These are phyloP conservation scores for Russula sp. DNA, from an alignment of 768 basidiomycete species.

Conservation along the genomic window DNA sequence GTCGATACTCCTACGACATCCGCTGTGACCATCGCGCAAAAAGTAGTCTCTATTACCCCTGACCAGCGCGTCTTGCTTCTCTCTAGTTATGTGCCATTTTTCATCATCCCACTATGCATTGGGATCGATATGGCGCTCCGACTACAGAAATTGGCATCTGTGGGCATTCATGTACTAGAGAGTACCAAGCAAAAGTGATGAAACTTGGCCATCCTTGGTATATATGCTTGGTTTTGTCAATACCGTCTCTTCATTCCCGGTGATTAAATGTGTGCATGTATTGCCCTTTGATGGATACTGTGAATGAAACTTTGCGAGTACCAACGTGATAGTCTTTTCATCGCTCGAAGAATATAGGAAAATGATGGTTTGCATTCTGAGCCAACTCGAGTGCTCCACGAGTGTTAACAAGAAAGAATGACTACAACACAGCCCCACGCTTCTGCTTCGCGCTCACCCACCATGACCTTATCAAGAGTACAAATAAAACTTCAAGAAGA, in stretches of 20 bases:
- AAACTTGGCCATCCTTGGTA: not conserved
- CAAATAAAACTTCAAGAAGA: conserved; percentile 39
- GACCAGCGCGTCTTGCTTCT: conserved; percentile 53
- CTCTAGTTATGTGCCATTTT: conserved; percentile 69
- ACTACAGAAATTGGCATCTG: conserved; percentile 21
- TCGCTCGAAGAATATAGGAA: not conserved
- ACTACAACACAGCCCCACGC: not conserved
- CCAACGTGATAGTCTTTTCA: not conserved
- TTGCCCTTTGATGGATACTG: no score
- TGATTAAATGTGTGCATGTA: not conserved
- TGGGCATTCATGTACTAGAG: conserved; percentile 5
- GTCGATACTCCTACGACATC: conserved; percentile 44
- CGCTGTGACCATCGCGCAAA: conserved; percentile 26
- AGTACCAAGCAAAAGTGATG: conserved; percentile 1
- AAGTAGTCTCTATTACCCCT: conserved; percentile 36
- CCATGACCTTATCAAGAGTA: conserved; percentile 52
- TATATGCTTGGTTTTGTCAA: no score
- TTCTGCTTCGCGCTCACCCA: conserved; percentile 47
- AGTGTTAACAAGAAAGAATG: not conserved
- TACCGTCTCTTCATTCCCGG: not conserved
- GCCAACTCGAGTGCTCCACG: not conserved
- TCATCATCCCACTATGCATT: conserved; percentile 63
- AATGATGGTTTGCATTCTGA: no score
- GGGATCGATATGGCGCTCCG: conserved; percentile 58
- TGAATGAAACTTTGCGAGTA: not conserved